Percentiles rank a stretch among this genome's conserved stretches.
These are phyloP conservation scores for Cryptococcus sp. DNA, from an alignment of 1,284 basidiomycete genomes.

Conservation along the genomic window DNA sequence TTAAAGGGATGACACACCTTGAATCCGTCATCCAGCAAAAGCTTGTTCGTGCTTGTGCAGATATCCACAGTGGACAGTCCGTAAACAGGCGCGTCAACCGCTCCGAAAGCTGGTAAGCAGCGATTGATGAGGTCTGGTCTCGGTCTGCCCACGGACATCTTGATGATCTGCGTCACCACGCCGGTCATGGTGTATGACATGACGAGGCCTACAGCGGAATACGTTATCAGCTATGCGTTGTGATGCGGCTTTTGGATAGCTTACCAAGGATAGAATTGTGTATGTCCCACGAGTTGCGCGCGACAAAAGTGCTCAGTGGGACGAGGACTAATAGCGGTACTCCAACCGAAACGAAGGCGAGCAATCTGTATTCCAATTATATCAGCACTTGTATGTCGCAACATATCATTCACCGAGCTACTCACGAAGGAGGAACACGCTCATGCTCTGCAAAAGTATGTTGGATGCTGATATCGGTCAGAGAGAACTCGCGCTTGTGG, in stretches of 20 bases:
- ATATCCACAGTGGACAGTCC: slow-evolving; percentile 74
- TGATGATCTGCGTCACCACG: slow-evolving; percentile 78
- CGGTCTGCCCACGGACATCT: slow-evolving; percentile 78
- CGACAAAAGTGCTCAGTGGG: slow-evolving; percentile 67
- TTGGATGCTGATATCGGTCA: slow-evolving; percentile 70
- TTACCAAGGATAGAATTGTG: slow-evolving; percentile 75
- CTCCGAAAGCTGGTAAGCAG: slow-evolving; percentile 71
- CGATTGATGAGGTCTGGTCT: slow-evolving; percentile 80
- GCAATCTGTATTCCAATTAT: slow-evolving; percentile 55
- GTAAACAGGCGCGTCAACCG: slow-evolving; percentile 66
- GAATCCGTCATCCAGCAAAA: slow-evolving; percentile 78
- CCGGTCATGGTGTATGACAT: slow-evolving; percentile 71
- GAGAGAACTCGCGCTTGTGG: slow-evolving; percentile 79
- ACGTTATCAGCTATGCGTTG: background rate
- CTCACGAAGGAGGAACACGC: slow-evolving; percentile 70
- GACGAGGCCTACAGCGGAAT: slow-evolving; percentile 64
- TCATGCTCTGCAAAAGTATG: slow-evolving; percentile 77
- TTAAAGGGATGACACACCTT: slow-evolving; percentile 52
- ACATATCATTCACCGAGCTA: slow-evolving; percentile 14
- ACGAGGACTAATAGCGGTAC: slow-evolving; percentile 70
- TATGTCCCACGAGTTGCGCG: slow-evolving; percentile 82
- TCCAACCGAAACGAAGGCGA: slow-evolving; percentile 69
- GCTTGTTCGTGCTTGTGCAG: slow-evolving; percentile 70
- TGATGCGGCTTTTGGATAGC: slow-evolving; percentile 7
- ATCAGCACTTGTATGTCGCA: background rate